Base-by-base conservation (phyloP, 1,284 basidiomycete species). In the Ceratobasidium sp. region DNA sequence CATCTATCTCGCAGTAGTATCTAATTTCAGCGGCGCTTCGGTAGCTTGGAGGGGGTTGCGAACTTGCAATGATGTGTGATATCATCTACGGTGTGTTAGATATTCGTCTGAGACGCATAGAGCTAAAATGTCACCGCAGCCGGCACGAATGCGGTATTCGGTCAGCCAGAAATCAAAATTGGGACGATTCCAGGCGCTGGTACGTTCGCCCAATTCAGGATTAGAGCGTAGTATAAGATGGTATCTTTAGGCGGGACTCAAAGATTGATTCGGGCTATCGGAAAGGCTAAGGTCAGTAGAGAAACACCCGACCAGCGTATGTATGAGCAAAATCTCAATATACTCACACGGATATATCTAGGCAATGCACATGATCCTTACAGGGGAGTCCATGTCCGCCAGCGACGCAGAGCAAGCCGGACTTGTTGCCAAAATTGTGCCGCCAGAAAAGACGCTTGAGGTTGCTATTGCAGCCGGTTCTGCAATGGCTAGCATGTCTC, bases 141-240 rank as follows among this genome's bases (percentile, higher is more conserved):
- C n/a, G 87, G 89, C 1, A 87, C 88, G 12, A 88, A 85, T 55
- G 90, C 92, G 23, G 86, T 86, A 56, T 92, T 93, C 80, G 91
- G 90, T 63, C 92, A 92, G 82, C 92, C 92, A 46, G 91, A 93
- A 83, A 90, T 92, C 85, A 92, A 90, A 80, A 88, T 93, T 68
- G 92, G 92, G 78, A 91, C 92, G 72, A 92, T 93, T 80, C 92
- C 92, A 33, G 90, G 91, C 9, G 89, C 89, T 20, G 89, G 67
- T 69, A 51, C 7, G 67, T 55, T 23, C 66, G 46, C 26, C n/a
- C 4, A 12, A 28, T 18, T 53, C 51, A n/a, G n/a, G n/a, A n/a
- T n/a, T n/a, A n/a, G n/a, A n/a, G n/a, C n/a, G n/a, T n/a, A n/a
- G n/a, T n/a, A n/a, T n/a, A n/a, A n/a, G n/a, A n/a, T n/a, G n/a